Percentiles rank a stretch among this genome's conserved stretches.
Evolutionary conservation across 352 stramenopile species (phyloP).

Genomic region (Pythium grandisporangium): DNA sequence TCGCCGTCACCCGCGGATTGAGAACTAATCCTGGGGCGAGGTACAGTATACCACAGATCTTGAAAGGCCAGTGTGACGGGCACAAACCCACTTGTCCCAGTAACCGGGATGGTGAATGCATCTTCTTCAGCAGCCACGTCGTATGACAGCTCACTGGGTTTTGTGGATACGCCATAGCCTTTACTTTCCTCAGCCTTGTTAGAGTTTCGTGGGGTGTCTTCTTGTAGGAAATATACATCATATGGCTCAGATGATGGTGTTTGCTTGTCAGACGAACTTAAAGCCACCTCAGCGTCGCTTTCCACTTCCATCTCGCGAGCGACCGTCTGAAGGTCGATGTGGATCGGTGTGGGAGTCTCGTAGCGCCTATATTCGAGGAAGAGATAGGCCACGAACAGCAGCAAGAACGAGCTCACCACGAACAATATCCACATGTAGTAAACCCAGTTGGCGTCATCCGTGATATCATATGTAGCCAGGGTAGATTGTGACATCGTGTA

Average conservation of each 20-base stretch:
- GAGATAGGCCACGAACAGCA: conserved; percentile 14
- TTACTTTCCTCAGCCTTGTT: no score
- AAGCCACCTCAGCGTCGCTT: no score
- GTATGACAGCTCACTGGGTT: no score
- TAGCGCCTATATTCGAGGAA: conserved; percentile 26
- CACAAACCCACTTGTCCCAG: conserved; percentile 12
- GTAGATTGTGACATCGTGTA: conserved; percentile 34
- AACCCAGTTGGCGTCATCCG: conserved; percentile 36
- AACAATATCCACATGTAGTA: conserved; percentile 56
- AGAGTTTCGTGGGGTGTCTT: conserved; percentile 4
- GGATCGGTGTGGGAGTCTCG: conserved; percentile 23
- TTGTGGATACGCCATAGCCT: not conserved
- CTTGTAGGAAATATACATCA: conserved; percentile 12
- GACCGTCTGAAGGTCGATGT: no score
- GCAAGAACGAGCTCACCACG: conserved; percentile 25
- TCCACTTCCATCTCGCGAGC: conserved; percentile 8
- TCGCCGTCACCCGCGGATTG: no score
- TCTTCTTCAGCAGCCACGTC: conserved; percentile 6
- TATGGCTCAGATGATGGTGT: no score
- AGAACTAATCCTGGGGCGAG: not conserved
- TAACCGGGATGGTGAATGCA: conserved; percentile 6
- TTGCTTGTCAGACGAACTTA: no score
- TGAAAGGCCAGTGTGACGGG: conserved; percentile 20
- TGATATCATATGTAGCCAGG: conserved; percentile 40
- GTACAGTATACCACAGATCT: not conserved